phyloP scores from a whole-genome alignment of 305 asterid species.

The Fraxinus paxiana region DNA sequence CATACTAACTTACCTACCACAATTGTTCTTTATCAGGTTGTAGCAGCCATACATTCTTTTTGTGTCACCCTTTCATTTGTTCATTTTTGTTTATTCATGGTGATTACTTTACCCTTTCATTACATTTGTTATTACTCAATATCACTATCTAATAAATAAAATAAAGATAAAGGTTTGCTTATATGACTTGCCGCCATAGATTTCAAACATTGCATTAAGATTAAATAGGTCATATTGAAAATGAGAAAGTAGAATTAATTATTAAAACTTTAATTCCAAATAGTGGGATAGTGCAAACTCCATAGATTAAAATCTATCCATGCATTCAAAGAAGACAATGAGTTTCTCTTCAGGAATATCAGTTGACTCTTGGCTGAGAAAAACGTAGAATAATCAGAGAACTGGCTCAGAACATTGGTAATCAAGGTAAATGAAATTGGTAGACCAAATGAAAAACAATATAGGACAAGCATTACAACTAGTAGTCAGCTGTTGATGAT shows the following conservation, averaged over 20 bases:
- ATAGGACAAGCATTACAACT: background rate
- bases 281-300: background rate
- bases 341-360: background rate
- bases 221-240: background rate
- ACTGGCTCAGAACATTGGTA: background rate
- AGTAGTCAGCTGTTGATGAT: background rate
- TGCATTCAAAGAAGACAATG: background rate
- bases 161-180: background rate
- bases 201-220: background rate
- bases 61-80: background rate
- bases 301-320: background rate
- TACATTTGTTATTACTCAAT: background rate
- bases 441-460: constrained; percentile 1
- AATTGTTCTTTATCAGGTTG: background rate
- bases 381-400: background rate
- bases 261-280: background rate
- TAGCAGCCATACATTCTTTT: background rate
- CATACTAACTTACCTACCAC: background rate
- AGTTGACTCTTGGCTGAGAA: background rate
- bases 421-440: background rate
- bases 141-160: background rate
- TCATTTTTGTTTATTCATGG: background rate
- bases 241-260: background rate
- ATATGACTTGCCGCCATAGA: background rate
- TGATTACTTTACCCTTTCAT: background rate